phyloP scores from a whole-genome alignment of 495 filamentous ascomycete species.

The Aspergillus nanangensis region DNA sequence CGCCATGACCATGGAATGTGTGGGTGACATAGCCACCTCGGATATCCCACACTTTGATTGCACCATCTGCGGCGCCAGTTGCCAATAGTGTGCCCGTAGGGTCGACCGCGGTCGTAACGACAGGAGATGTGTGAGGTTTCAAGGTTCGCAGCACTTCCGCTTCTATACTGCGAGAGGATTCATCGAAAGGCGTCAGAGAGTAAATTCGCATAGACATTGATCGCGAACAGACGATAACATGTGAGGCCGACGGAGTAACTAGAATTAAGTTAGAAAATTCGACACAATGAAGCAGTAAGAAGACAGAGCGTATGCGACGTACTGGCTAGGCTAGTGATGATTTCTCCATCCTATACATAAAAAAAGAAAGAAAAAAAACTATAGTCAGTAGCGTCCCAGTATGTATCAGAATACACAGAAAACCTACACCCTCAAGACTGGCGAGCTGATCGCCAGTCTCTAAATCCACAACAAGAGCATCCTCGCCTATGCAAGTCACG shows the following conservation, averaged over 20 bases:
- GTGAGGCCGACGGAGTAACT: constrained; percentile 85
- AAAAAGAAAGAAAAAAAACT: constrained; percentile 23
- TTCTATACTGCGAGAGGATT: constrained; percentile 48
- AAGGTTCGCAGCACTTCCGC: constrained; percentile 68
- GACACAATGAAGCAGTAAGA: background rate
- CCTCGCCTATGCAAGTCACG: constrained; percentile 81
- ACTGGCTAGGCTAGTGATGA: constrained; percentile 82
- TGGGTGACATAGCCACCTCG: constrained; percentile 86
- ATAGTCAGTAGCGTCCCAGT: background rate
- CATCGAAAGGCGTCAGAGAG: constrained; percentile 56
- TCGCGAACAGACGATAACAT: constrained; percentile 85
- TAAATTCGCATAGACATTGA: constrained; percentile 94
- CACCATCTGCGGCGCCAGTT: constrained; percentile 86
- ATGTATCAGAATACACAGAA: background rate
- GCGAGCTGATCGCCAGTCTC: constrained; percentile 76
- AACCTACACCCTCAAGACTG: constrained; percentile 81
- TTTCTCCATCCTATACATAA: constrained; percentile 76
- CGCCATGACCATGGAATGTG: constrained; percentile 87
- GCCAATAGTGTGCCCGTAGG: constrained; percentile 83
- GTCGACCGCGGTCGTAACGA: constrained; percentile 79
- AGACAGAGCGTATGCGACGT: constrained; percentile 21
- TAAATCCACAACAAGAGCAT: constrained; percentile 83
- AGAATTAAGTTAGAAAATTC: constrained; percentile 16
- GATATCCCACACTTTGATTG: constrained; percentile 96
- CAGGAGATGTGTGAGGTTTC: constrained; percentile 87